Evolutionary conservation across 305 asterid genomes (phyloP).

Genomic region (Fraxinus floribunda): DNA sequence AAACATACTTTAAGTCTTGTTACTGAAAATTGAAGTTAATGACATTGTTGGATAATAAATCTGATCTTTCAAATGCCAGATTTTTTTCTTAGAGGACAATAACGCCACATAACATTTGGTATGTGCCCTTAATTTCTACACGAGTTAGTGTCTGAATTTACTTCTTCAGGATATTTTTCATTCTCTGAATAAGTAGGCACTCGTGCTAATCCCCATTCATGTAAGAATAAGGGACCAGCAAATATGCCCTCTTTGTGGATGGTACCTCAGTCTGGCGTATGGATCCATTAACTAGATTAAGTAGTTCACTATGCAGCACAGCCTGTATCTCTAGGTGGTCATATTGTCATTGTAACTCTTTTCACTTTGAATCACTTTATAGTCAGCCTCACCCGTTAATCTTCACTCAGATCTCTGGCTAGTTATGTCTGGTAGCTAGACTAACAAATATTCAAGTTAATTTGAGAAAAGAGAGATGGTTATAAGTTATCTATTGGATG

Average conservation of each 20-base stretch:
- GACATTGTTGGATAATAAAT: neutral
- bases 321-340: neutral
- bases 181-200: neutral
- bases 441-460: neutral
- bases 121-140: conserved; percentile 21
- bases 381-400: neutral
- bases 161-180: neutral
- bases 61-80: neutral
- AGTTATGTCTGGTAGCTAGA: conserved; percentile 12
- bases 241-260: neutral
- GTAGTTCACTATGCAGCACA: neutral
- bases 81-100: neutral
- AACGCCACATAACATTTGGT: neutral
- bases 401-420: conserved; percentile 10
- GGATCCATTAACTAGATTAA: conserved; percentile 1
- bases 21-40: neutral
- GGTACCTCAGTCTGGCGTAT: neutral
- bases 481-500: neutral
- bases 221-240: conserved; percentile 14
- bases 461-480: neutral
- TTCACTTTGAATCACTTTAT: conserved; percentile 1
- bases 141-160: neutral
- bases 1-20: neutral
- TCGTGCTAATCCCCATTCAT: neutral
- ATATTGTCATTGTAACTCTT: neutral